Percentiles rank a stretch among this genome's conserved stretches.
These are phyloP conservation scores for Miscanthus lutarioriparius DNA, from an alignment of 176 grass and related monocot species.

Conservation along the genomic window DNA sequence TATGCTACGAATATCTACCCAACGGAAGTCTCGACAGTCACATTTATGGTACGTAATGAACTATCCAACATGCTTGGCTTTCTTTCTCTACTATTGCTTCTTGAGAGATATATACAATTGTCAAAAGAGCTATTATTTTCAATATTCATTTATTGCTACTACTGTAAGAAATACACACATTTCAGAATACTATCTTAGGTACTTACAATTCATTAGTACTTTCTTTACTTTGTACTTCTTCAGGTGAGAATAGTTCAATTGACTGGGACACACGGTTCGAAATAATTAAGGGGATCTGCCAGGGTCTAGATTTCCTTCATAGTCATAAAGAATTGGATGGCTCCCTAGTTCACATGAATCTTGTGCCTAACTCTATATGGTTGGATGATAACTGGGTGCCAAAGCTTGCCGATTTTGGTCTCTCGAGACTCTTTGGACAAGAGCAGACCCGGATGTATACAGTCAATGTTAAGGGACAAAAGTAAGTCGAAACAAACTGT, in stretches of 20 bases:
- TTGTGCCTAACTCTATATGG: not conserved
- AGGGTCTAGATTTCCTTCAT: slow-evolving; percentile 6
- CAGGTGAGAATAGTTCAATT: not conserved
- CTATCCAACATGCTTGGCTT: too few relatives aligned
- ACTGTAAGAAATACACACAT: too few relatives aligned
- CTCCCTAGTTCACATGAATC: not conserved
- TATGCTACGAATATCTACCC: too few relatives aligned
- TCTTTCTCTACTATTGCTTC: too few relatives aligned
- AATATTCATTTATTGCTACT: too few relatives aligned
- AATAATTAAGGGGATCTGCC: slow-evolving; percentile 5
- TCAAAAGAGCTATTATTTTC: too few relatives aligned
- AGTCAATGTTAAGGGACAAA: too few relatives aligned
- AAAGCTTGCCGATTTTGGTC: not conserved
- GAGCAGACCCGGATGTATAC: slow-evolving; percentile 1
- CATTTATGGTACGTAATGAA: too few relatives aligned
- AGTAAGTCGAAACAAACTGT: too few relatives aligned
- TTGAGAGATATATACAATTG: too few relatives aligned
- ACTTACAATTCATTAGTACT: not conserved
- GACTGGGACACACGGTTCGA: not conserved
- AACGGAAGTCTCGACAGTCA: too few relatives aligned
- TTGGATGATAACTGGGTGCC: slow-evolving; percentile 8
- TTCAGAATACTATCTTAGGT: too few relatives aligned
- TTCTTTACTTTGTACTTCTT: not conserved
- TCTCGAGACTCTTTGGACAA: not conserved
- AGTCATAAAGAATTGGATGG: not conserved